Evolutionary conservation across 2,329 filamentous ascomycete genomes (phyloP), one percentile per base, ranked within the genome.

Genomic region (Torrubiellomyces zombiae): DNA sequence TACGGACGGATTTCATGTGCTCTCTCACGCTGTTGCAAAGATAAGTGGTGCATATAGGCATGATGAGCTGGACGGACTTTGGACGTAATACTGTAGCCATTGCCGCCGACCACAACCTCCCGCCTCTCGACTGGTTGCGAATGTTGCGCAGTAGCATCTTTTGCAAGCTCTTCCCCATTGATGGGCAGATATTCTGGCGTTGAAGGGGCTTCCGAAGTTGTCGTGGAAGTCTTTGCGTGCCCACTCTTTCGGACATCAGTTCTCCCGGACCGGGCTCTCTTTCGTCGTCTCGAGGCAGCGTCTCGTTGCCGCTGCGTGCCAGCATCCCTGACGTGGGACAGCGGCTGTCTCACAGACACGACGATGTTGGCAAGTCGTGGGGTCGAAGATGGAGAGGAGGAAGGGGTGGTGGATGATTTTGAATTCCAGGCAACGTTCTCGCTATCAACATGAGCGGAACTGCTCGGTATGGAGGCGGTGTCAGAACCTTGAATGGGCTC

Each of bases 51-150:
- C 26, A 16, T 37, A 22, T 10, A 34, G 20, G 5, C 35, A 31
- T 18, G 35, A 39, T 3, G 35, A n/a, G n/a, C 35, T 9, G 45
- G 43, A 4, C 36, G 38, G 16, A 40, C 32, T 17, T 49, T 47
- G 10, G 36, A 35, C 7, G 31, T 27, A 15, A 29, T 34, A 20
- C 28, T 36, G 14, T 43, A 38, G 5, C 35, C 40, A n/a, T 27
- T 25, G 12, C 32, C 28, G 16, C 23, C 19, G 3, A 32, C 18
- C 9, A 37, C 28, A 21, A 26, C 21, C 10, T 6, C 9, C 8
- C 22, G 9, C 6, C 9, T 9, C 8, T 26, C 16, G 15, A 14
- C n/a, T 15, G 6, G 13, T 7, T 10, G 8, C 11, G 16, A 24
- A 16, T 9, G 9, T 24, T 5, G 2, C n/a, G n/a, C n/a, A n/a